Evolutionary conservation across 371 early-diverging fungal genomes (phyloP), one percentile per base, ranked within the genome.

Genomic region (Gilbertella persicaria): DNA sequence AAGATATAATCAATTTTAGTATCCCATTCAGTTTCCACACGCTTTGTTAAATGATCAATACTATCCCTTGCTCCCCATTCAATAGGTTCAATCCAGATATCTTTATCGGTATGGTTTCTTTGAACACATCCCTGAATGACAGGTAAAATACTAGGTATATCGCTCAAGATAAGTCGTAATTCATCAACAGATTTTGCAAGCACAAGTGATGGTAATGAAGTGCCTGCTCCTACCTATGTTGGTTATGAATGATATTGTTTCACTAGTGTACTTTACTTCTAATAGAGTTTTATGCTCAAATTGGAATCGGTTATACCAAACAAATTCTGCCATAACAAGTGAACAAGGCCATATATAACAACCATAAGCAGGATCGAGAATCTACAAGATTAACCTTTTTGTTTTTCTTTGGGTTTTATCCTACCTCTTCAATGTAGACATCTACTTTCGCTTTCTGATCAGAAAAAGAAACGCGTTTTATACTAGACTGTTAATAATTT

Each of bases 331-430:
- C 54, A 83, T 60, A 2, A 80, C 75, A 0, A 83, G 48, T 1
- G 83, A 64, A 6, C 80, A 79, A 0, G 83, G 83, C 83, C 83
- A 83, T 37, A 79, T 64, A 51, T 80, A 83, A 26, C 73, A 70
- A 23, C 81, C 83, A 57, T 76, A 83, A 16, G 77, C 70, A 13
- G 80, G 60, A 50, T 83, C 76, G 7, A 82, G 57, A 4, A 74
- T 48, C 82, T 82, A 46, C 5, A 7, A n/a, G 28, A 19, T 5
- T 35, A 40, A 36, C 13, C 30, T 45, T 20, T 45, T n/a, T 13
- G 24, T 33, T 41, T 39, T 28, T 8, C 29, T 29, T 2, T 8
- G 30, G n/a, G n/a, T 40, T 6, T 19, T 1, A 13, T 10, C 10
- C 19, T 46, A 35, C 46, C 40, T 47, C 41, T 48, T 46, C 41